Base-by-base conservation (phyloP, 2,329 filamentous ascomycete species). In the Zymoseptoria brevis region DNA sequence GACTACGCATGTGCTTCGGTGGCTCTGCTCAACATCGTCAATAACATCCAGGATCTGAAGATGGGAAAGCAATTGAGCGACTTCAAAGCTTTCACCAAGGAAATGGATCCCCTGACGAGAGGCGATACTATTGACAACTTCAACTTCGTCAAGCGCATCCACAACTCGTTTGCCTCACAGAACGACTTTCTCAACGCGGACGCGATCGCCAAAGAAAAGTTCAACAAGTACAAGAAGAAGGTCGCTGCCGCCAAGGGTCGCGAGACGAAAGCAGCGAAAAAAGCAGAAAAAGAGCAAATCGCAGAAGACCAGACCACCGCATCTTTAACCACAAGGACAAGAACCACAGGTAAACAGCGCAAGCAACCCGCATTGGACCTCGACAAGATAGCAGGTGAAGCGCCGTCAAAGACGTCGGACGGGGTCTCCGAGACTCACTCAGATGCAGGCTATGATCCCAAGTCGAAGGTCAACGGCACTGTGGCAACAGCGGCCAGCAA, bases 1-100 rank as follows among this genome's bases (percentile, higher is more conserved):
- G 81, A 83, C 57, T 96, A 96, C 73, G 87, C 90, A 24, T 99
- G 94, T 74, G 94, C 90, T 19, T 94, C 90, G n/a, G 84, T 96
- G 52, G 91, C 94, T 3, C 79, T 97, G 65, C 81, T 96, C 67
- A 97, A 97, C 68, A 96, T 96, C 61, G 78, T 96, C 69, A 95
- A 96, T 83, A 97, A 97, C 70, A 81, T 86, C 22, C 13, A 45
- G 16, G 13, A 13, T 0, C 74, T 90, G 3, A 75, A 84, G 9
- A 80, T 96, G 5, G 90, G 91, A 3, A 75, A 83, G n/a, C 79
- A 86, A 60, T 80, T 97, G 1, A 74, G 79, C 26, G 75, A 79
- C 13, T 96, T 97, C 76, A 93, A 89, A 67, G 76, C 85, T 0
- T 83, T 85, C 45, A 96, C 92, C 0, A 77, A 77, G 63, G 70